Conservation (phyloP, 2,329 filamentous ascomycete genomes). For the Zymoseptoria passerinii region DNA sequence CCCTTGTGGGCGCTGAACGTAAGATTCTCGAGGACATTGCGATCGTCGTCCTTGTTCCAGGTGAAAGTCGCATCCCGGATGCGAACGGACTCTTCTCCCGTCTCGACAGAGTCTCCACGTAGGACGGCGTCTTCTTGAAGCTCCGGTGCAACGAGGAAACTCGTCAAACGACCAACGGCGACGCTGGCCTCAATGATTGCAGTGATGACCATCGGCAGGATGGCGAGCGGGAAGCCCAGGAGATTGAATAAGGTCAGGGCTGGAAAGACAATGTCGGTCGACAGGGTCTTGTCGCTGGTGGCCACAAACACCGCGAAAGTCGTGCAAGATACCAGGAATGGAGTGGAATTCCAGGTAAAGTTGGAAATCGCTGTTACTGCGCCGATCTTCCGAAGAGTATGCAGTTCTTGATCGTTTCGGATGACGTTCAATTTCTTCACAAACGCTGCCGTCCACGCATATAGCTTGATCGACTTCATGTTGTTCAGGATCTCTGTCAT, state of each 20-base stretch:
- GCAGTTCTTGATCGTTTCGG: constrained; percentile 89
- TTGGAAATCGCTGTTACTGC: constrained; percentile 90
- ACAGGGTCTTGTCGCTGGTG: constrained; percentile 70
- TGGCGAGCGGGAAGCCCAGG: constrained; percentile 84
- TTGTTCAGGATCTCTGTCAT: constrained; percentile 99
- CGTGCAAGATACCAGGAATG: constrained; percentile 93
- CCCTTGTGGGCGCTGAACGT: constrained; percentile 86
- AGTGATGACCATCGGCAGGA: constrained; percentile 96
- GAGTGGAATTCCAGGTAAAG: constrained; percentile 96
- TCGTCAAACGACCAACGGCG: constrained; percentile 74
- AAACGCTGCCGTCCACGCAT: constrained; percentile 94
- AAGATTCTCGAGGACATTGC: constrained; percentile 67
- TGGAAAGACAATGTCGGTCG: constrained; percentile 92
- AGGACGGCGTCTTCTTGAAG: constrained; percentile 76
- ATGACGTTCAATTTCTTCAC: constrained; percentile 97
- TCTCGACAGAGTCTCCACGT: constrained; percentile 58
- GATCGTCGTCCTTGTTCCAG: constrained; percentile 75
- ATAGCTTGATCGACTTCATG: constrained; percentile 98
- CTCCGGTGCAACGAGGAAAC: constrained; percentile 81
- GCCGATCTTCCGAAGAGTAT: constrained; percentile 92
- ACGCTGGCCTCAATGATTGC: constrained; percentile 94
- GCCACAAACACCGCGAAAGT: constrained; percentile 93
- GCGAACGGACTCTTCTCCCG: constrained; percentile 76
- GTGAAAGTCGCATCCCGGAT: constrained; percentile 84
- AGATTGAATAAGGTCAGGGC: constrained; percentile 90